Evolutionary conservation across 129 eudicot genomes (phyloP).

Genomic region (Silybum marianum): DNA sequence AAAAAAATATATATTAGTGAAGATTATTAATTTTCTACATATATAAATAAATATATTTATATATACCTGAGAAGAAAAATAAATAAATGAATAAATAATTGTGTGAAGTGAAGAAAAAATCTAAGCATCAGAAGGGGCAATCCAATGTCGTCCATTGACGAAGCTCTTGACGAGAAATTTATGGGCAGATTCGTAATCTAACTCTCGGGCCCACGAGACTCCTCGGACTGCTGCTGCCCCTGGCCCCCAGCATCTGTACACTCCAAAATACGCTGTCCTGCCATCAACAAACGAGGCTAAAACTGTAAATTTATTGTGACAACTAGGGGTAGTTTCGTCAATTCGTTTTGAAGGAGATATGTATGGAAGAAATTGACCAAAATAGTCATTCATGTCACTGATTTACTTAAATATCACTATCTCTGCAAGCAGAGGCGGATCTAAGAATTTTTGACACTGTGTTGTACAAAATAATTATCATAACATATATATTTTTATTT

Average conservation of each 20-base stretch:
- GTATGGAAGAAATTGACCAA: no score
- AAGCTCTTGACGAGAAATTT: conserved; percentile 82
- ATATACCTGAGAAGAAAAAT: conserved; percentile 8
- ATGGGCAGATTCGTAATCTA: conserved; percentile 83
- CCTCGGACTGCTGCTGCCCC: conserved; percentile 94
- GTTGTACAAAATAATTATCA: no score
- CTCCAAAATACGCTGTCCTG: conserved; percentile 94
- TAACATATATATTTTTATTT: no score
- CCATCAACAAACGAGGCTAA: not conserved
- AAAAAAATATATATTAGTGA: not conserved
- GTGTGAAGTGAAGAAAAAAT: not conserved
- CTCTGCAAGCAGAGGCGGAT: no score
- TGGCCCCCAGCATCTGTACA: conserved; percentile 93
- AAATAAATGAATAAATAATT: conserved; percentile 13
- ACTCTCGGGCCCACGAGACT: conserved; percentile 83
- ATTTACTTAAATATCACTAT: no score
- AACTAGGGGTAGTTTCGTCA: not conserved
- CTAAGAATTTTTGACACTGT: no score
- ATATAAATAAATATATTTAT: not conserved
- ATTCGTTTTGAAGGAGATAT: no score
- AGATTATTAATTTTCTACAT: not conserved
- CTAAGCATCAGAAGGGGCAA: conserved; percentile 83
- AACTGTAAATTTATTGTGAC: not conserved
- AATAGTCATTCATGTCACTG: no score
- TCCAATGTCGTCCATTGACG: conserved; percentile 98